Base-by-base conservation (phyloP, 345 rosid genomes). In the Rhizophora mangle region DNA sequence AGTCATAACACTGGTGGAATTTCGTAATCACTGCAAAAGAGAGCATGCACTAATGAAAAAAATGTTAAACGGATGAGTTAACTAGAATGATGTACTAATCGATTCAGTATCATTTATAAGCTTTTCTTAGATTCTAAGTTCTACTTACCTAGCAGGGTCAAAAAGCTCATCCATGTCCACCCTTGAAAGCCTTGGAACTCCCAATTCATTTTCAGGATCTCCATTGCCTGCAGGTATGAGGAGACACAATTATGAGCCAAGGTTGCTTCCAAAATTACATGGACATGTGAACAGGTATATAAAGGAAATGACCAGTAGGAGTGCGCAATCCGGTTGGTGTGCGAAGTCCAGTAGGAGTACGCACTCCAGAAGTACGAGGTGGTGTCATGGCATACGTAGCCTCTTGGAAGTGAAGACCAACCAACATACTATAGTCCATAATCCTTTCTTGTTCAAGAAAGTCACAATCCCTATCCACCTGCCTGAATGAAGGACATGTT, bases 391-490 rank as follows among this genome's bases (percentile, higher is more conserved):
- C 31, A 27, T 24, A 56, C 24, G 60, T 56, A 72, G 86, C 75
- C 64, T 86, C 90, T 55, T 84, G 82, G 68, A 95, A 95, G 78
- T 95, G 99, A 76, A 95, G 79, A 54, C 99, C 99, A 49, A 95
- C 79, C 76, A 95, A 71, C 58, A 95, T 85, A 83, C 99, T 95
- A 68, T 95, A 95, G 66, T 95, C 99, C 99, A 95, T 95, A 49
- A 95, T 92, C 68, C 98, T 87, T 78, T 90, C 98, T 78, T 88
- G 93, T 69, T 92, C 96, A 67, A 95, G 96, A 54, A 95, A 87
- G 49, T 92, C 99, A 67, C 98, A 95, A 71, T 95, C 99, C 74
- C 85, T 84, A 68, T 92, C 98, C 53, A 92, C 93, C 88, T 95
- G 98, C 84, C 98, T 95, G 96, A 73, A 79, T 7, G 53, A 59